phyloP scores from a whole-genome alignment of 2,329 filamentous ascomycete species.

The Epicoccum nigrum region DNA sequence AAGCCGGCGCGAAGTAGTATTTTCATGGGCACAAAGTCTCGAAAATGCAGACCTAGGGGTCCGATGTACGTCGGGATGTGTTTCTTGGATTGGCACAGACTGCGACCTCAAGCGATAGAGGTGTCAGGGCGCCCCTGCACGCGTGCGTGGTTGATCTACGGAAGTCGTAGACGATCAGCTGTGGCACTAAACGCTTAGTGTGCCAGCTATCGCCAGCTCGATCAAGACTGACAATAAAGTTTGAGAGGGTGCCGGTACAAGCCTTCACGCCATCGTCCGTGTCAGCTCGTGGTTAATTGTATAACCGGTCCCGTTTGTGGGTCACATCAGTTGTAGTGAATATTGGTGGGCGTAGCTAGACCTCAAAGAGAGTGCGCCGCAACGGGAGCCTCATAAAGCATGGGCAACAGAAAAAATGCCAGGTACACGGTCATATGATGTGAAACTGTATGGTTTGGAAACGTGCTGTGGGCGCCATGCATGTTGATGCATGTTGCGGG shows the following conservation, averaged over 20 bases:
- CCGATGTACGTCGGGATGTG: conserved; percentile 1
- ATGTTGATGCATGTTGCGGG: conserved; percentile 6
- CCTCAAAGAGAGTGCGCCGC: neutral
- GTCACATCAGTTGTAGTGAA: conserved; percentile 8
- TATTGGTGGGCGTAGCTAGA: conserved; percentile 11
- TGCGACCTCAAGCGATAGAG: conserved; percentile 14
- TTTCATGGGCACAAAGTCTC: conserved; percentile 16
- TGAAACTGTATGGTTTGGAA: conserved; percentile 5
- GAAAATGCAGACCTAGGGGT: conserved; percentile 8
- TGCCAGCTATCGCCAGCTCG: conserved; percentile 14
- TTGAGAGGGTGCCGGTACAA: conserved; percentile 13
- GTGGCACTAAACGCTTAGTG: conserved; percentile 25
- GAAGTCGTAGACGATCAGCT: conserved; percentile 23
- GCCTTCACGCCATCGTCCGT: conserved; percentile 9
- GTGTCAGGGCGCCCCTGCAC: conserved; percentile 16
- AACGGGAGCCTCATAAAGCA: neutral
- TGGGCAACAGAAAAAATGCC: conserved; percentile 2
- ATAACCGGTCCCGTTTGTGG: conserved; percentile 22
- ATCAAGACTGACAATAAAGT: conserved; percentile 23
- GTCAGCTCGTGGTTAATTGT: conserved; percentile 15
- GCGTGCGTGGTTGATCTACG: conserved; percentile 20
- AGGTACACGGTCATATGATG: conserved; percentile 4
- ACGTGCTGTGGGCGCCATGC: conserved; percentile 8
- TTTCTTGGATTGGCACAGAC: conserved; percentile 5
- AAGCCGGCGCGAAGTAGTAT: conserved; percentile 5